Evolutionary conservation across 2,329 filamentous ascomycete species (phyloP).

Genomic region (Diaporthe australafricana): DNA sequence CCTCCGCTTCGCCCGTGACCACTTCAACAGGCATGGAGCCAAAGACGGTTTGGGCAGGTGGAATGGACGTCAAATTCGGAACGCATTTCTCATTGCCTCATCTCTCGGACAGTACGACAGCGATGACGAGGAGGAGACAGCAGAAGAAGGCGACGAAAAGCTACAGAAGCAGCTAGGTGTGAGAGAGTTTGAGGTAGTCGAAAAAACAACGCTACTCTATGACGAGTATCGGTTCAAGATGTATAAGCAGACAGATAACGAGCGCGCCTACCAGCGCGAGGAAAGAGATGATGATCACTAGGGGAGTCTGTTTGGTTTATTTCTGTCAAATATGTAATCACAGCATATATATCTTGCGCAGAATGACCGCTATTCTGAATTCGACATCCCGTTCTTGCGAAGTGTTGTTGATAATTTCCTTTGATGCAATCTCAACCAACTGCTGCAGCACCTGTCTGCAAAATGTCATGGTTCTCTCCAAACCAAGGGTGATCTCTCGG

Average conservation of each 20-base stretch:
- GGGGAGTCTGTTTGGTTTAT: no score
- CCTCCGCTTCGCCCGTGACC: conserved; percentile 14
- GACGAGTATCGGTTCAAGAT: background rate
- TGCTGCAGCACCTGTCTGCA: no score
- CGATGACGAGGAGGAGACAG: background rate
- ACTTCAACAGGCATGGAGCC: background rate
- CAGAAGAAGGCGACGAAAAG: background rate
- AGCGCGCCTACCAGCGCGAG: background rate
- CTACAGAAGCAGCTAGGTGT: background rate
- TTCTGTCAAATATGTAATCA: no score
- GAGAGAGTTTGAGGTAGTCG: background rate
- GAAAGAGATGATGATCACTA: no score
- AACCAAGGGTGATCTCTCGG: background rate
- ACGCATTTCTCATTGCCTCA: conserved; percentile 48
- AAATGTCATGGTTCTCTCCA: no score
- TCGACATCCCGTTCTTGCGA: no score
- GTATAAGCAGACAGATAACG: background rate
- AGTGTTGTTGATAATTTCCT: no score
- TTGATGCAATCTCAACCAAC: no score
- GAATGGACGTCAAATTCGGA: conserved; percentile 50
- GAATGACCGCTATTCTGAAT: no score
- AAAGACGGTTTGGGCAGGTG: conserved; percentile 42
- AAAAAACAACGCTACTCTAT: background rate
- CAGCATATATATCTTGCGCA: no score
- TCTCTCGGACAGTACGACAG: conserved; percentile 9